phyloP scores from a whole-genome alignment of 805 yeast genomes.

The Lipomyces lipofer region DNA sequence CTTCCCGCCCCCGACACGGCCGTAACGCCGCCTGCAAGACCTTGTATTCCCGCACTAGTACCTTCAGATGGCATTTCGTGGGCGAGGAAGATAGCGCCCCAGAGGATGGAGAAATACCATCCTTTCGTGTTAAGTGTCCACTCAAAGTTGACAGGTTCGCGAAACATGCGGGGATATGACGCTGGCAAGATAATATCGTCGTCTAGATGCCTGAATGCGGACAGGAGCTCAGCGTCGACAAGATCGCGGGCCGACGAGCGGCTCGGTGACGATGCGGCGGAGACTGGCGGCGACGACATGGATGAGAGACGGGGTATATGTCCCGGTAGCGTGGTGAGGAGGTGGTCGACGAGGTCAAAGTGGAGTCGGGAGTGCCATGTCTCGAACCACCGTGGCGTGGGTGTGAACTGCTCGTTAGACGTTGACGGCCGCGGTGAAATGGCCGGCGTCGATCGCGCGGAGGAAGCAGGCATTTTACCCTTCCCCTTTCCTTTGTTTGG shows the following conservation, averaged over 20 bases:
- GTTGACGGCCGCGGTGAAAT: neutral
- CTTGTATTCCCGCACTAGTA: slow-evolving; percentile 1
- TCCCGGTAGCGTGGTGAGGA: slow-evolving; percentile 18
- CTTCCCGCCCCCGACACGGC: neutral
- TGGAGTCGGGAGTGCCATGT: slow-evolving; percentile 17
- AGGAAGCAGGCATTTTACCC: slow-evolving; percentile 15
- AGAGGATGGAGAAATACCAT: slow-evolving; percentile 70
- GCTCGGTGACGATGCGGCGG: slow-evolving; percentile 3
- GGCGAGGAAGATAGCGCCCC: slow-evolving; percentile 54
- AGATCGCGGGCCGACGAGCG: slow-evolving; percentile 1
- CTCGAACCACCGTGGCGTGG: slow-evolving; percentile 51
- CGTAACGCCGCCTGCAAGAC: neutral
- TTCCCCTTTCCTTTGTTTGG: slow-evolving; percentile 15
- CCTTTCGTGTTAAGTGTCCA: slow-evolving; percentile 70
- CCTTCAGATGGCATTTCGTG: slow-evolving; percentile 24
- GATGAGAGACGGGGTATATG: slow-evolving; percentile 18
- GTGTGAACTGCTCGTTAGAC: slow-evolving; percentile 43
- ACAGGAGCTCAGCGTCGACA: slow-evolving; percentile 15
- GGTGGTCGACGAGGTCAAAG: slow-evolving; percentile 7
- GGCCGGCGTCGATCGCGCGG: neutral
- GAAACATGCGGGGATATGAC: slow-evolving; percentile 18
- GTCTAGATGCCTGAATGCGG: slow-evolving; percentile 26
- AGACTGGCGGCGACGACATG: neutral
- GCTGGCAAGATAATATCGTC: slow-evolving; percentile 23
- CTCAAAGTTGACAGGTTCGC: slow-evolving; percentile 48